These are phyloP conservation scores for Ogataea neopini DNA, from an alignment of 805 yeast species.

Conservation along the genomic window DNA sequence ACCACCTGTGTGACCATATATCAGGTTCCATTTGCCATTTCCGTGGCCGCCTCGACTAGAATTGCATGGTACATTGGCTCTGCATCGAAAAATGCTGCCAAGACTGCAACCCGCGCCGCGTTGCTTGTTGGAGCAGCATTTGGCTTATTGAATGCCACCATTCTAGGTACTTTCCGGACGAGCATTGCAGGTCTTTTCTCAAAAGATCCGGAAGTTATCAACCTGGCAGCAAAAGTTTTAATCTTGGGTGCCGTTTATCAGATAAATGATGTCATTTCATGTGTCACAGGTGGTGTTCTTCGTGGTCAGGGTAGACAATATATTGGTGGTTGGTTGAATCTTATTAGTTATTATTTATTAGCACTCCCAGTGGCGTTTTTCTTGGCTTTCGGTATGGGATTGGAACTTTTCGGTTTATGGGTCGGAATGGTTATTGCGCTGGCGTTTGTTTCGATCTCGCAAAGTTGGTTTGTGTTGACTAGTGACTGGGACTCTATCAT, in stretches of 20 bases:
- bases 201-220: conserved; percentile 56
- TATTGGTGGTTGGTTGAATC: conserved; percentile 59
- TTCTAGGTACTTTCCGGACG: conserved; percentile 45
- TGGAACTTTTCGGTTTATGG: conserved; percentile 65
- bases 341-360: conserved; percentile 57
- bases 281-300: conserved; percentile 72
- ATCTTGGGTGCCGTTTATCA: conserved; percentile 70
- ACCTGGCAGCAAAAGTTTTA: conserved; percentile 50
- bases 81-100: conserved; percentile 38
- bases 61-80: conserved; percentile 57
- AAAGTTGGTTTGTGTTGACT: conserved; percentile 33
- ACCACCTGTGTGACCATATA: conserved; percentile 49
- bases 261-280: conserved; percentile 66
- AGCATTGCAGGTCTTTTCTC: conserved; percentile 58
- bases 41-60: conserved; percentile 58
- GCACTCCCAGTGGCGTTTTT: conserved; percentile 63
- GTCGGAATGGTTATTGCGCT: conserved; percentile 57
- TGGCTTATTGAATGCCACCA: conserved; percentile 46
- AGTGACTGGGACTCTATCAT: conserved; percentile 36
- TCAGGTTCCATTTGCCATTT: conserved; percentile 59
- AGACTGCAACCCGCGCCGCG: conserved; percentile 40
- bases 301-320: conserved; percentile 78
- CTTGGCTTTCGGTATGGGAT: conserved; percentile 51
- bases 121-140: conserved; percentile 36
- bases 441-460: conserved; percentile 47